Percentiles rank a stretch among this genome's conserved stretches.
Evolutionary conservation across 2,329 filamentous ascomycete genomes (phyloP).

Genomic region (Verticillium tricorpus): DNA sequence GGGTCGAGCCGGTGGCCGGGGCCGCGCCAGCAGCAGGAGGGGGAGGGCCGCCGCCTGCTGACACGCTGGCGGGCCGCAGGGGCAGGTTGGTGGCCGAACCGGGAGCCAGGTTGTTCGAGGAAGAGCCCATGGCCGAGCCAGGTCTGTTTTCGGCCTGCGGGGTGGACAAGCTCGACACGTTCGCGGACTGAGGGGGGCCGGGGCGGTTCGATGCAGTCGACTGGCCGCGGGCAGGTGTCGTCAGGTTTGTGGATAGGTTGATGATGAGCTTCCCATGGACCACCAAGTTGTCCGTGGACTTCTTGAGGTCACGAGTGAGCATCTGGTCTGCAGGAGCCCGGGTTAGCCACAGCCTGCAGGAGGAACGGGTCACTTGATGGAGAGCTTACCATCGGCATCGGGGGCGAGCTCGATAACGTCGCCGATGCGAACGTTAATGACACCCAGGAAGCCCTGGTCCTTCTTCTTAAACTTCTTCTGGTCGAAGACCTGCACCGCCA

Average conservation of each 20-base stretch:
- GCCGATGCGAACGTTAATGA: conserved; percentile 94
- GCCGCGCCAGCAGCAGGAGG: conserved; percentile 26
- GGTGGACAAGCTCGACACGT: conserved; percentile 36
- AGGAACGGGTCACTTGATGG: background rate
- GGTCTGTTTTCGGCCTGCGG: conserved; percentile 44
- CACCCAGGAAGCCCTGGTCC: conserved; percentile 96
- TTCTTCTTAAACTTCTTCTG: conserved; percentile 99
- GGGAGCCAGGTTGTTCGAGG: conserved; percentile 33
- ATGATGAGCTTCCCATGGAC: conserved; percentile 97
- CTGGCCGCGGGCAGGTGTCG: conserved; percentile 57
- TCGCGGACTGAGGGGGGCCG: conserved; percentile 35
- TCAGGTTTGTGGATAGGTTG: conserved; percentile 88
- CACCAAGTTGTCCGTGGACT: conserved; percentile 95
- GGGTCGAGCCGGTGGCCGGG: conserved; percentile 4
- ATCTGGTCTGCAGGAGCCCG: conserved; percentile 72
- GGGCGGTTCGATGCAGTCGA: conserved; percentile 41
- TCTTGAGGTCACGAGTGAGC: conserved; percentile 95
- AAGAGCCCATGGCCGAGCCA: conserved; percentile 46
- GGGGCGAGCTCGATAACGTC: conserved; percentile 88
- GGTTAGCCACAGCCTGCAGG: conserved; percentile 12
- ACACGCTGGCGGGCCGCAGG: conserved; percentile 42
- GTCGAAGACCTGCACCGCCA: conserved; percentile 97
- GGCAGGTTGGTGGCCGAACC: conserved; percentile 35
- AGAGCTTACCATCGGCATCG: conserved; percentile 77
- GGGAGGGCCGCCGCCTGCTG: background rate